These are phyloP conservation scores for Aureobasidium musti DNA, from an alignment of 2,329 filamentous ascomycete genomes.

Conservation along the genomic window DNA sequence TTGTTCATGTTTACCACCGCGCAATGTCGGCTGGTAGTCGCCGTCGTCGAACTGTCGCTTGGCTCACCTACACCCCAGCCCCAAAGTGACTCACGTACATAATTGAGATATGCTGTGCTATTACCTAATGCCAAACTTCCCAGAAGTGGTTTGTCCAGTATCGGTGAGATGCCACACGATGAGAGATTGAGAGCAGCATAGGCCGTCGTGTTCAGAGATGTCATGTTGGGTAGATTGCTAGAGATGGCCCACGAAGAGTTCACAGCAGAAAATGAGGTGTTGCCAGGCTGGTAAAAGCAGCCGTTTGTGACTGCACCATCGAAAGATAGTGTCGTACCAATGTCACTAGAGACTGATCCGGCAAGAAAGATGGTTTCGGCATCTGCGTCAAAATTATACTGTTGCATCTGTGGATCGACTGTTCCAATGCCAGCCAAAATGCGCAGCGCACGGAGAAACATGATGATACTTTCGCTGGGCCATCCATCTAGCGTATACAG, in stretches of 20 bases:
- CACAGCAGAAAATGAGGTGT: slow-evolving; percentile 45
- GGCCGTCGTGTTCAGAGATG: slow-evolving; percentile 32
- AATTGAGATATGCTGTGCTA: slow-evolving; percentile 53
- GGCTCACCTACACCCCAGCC: slow-evolving; percentile 62
- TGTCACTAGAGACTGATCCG: slow-evolving; percentile 47
- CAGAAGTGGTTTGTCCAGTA: slow-evolving; percentile 59
- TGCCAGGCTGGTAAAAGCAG: slow-evolving; percentile 56
- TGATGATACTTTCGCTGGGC: slow-evolving; percentile 62
- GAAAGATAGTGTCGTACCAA: slow-evolving; percentile 39
- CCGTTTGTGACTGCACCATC: slow-evolving; percentile 52
- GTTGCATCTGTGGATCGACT: slow-evolving; percentile 59
- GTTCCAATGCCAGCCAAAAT: slow-evolving; percentile 59
- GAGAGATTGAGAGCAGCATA: slow-evolving; percentile 42
- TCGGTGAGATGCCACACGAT: slow-evolving; percentile 61
- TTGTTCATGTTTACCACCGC: slow-evolving; percentile 55
- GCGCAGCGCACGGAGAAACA: slow-evolving; percentile 56
- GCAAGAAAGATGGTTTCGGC: slow-evolving; percentile 54
- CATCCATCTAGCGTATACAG: slow-evolving; percentile 60
- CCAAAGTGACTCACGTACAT: slow-evolving; percentile 58
- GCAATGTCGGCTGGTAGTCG: slow-evolving; percentile 51
- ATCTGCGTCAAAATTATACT: slow-evolving; percentile 59
- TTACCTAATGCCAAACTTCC: slow-evolving; percentile 54
- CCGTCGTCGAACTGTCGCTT: slow-evolving; percentile 43
- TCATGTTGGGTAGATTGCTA: slow-evolving; percentile 29
- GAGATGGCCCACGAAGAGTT: slow-evolving; percentile 58